Conservation (phyloP, 2,329 filamentous ascomycete species). For the Colletotrichum endophyticum region DNA sequence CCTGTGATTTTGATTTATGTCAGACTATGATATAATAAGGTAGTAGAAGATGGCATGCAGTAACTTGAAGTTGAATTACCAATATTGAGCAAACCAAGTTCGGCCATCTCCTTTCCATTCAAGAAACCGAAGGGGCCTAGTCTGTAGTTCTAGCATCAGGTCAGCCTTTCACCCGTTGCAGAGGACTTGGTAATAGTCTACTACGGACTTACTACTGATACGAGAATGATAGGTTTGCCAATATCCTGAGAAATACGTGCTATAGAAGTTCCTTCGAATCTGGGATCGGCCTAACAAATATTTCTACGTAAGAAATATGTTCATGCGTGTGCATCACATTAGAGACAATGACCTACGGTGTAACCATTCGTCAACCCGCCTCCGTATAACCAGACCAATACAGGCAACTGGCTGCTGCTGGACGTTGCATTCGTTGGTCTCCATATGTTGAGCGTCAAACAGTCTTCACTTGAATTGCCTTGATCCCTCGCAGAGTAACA, state of each 20-base stretch:
- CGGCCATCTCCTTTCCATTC: slow-evolving; percentile 9
- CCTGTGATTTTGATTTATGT: neutral
- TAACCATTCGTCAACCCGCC: slow-evolving; percentile 25
- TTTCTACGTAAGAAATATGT: fast-evolving
- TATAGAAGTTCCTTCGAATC: neutral
- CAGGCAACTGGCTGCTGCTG: slow-evolving; percentile 50
- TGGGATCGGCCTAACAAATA: neutral
- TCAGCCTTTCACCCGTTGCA: too few relatives aligned
- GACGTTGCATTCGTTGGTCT: slow-evolving; percentile 26
- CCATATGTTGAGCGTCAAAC: slow-evolving; percentile 31
- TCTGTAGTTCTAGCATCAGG: slow-evolving; percentile 23
- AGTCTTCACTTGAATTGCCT: slow-evolving; percentile 34
- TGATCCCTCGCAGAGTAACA: slow-evolving; percentile 56
- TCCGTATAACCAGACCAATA: slow-evolving; percentile 64
- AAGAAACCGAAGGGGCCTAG: slow-evolving; percentile 19
- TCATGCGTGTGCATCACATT: neutral
- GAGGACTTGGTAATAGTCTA: neutral
- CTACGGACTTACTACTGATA: neutral
- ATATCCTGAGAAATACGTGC: neutral
- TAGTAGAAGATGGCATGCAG: fast-evolving
- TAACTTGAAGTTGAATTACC: neutral
- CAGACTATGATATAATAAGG: neutral
- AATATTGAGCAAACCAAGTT: slow-evolving; percentile 37
- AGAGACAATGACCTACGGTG: neutral
- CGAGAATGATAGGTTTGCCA: neutral